Evolutionary conservation across 2,329 filamentous ascomycete species (phyloP).

Genomic region (Fusarium sp.): DNA sequence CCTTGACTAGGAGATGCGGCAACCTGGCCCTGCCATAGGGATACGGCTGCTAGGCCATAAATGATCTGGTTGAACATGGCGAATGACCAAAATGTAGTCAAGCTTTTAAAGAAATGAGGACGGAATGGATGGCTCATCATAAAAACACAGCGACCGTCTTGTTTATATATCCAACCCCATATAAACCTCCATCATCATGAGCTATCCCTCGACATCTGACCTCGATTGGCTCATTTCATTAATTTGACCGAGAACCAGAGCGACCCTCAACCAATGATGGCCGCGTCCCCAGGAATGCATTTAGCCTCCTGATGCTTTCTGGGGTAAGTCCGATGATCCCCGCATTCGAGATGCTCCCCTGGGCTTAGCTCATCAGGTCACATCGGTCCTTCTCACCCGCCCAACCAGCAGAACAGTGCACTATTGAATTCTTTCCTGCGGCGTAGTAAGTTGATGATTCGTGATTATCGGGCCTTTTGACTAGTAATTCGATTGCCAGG

Average conservation of each 20-base stretch:
- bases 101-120: neutral
- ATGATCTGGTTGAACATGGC: constrained; percentile 26
- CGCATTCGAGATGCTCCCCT: constrained; percentile 24
- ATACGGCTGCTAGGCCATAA: constrained; percentile 5
- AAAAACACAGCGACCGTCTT: too few relatives aligned
- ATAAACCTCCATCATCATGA: neutral
- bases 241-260: constrained; percentile 23
- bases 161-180: constrained; percentile 6
- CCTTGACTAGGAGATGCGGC: constrained; percentile 4
- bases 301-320: constrained; percentile 20
- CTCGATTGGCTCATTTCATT: neutral
- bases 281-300: constrained; percentile 10
- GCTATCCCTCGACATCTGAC: neutral
- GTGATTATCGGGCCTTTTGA: constrained; percentile 20
- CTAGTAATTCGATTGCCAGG: neutral
- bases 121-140: neutral
- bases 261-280: neutral
- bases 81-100: neutral
- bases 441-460: neutral
- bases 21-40: constrained; percentile 13
- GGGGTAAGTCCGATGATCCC: constrained; percentile 30
- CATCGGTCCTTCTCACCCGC: constrained; percentile 32
- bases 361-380: constrained; percentile 22
- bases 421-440: constrained; percentile 2
- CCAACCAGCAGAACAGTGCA: neutral